Conservation (phyloP, 1,284 basidiomycete genomes). For the Cryptococcus sp. region DNA sequence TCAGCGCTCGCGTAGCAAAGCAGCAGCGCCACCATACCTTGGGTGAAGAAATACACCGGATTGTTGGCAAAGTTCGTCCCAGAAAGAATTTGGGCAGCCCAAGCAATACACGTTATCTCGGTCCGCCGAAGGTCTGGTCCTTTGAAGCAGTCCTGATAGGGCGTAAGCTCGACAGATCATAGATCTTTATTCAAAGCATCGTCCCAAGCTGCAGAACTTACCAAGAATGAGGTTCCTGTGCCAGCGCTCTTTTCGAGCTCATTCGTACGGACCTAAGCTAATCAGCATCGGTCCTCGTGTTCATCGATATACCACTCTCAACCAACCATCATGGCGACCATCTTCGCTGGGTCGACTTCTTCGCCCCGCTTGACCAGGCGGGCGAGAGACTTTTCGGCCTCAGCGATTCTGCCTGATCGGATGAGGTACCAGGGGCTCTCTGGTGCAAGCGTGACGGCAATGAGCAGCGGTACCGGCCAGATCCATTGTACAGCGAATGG, state of each 20-base stretch:
- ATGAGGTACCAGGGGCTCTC: too few relatives aligned
- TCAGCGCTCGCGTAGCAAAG: neutral
- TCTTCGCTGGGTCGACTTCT: conserved; percentile 47
- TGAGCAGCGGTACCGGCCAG: too few relatives aligned
- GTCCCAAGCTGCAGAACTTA: conserved; percentile 16
- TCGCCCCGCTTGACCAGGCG: conserved; percentile 31
- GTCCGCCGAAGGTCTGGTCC: conserved; percentile 43
- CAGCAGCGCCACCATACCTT: neutral
- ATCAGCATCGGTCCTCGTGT: neutral
- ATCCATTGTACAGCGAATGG: conserved; percentile 1
- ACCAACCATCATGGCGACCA: conserved; percentile 48
- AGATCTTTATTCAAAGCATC: too few relatives aligned
- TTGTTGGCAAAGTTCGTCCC: conserved; percentile 5
- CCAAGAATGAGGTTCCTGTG: conserved; percentile 40
- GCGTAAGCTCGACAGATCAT: neutral
- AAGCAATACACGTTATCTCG: conserved; percentile 36
- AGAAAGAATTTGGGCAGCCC: conserved; percentile 5
- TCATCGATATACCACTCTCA: too few relatives aligned
- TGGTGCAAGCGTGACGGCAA: too few relatives aligned
- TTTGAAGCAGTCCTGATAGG: conserved; percentile 46
- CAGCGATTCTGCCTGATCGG: neutral
- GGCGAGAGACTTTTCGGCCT: conserved; percentile 3
- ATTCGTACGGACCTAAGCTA: conserved; percentile 22
- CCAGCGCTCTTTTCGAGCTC: conserved; percentile 27
- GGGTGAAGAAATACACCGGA: conserved; percentile 10